Evolutionary conservation across 2,329 filamentous ascomycete genomes (phyloP), one percentile per base, ranked within the genome.

Genomic region (Apiospora rasikravindrae): DNA sequence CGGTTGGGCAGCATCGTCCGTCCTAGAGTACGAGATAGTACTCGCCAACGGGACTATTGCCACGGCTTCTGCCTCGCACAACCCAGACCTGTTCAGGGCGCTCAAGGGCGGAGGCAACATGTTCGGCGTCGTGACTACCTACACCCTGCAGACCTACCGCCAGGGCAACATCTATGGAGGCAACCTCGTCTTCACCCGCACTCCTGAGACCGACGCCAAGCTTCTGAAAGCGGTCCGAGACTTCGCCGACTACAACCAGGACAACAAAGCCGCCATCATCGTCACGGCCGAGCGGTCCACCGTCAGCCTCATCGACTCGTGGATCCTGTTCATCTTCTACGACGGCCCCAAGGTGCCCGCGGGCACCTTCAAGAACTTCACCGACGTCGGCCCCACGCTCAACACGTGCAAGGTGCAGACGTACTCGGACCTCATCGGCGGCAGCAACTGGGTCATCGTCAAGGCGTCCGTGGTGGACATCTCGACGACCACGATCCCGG

Each of bases 281-380:
- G 81, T 88, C 42, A 91, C 88, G 0, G 84, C 85, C 4, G 84
- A 88, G 74, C 82, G 86, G 24, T 83, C 83, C 2, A 78, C 80
- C 2, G 77, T 85, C 8, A 81, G 83, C 40, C 74, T 85, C 1
- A 75, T 89, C 70, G 84, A 90, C 74, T 83, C 86, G 7, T 90
- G 88, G 88, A 85, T 89, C 72, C 81, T 92, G 72, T 91, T 91
- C 80, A 79, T 90, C 51, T 91, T 91, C 82, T 91, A 91, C 77
- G 88, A 92, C 77, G 90, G 87, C 3, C 82, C 84, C 0, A 78
- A 79, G 29, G 85, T 86, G 0, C 89, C 89, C 0, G 77, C 82
- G 0, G 86, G 82, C 6, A 84, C 87, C 2, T 91, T 92, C 73
- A 82, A 85, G 71, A 86, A 87, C 73, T 92, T 92, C 77, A 86